Base-by-base conservation (phyloP, 2,329 filamentous ascomycete genomes). In the Dactylellina leptospora region DNA sequence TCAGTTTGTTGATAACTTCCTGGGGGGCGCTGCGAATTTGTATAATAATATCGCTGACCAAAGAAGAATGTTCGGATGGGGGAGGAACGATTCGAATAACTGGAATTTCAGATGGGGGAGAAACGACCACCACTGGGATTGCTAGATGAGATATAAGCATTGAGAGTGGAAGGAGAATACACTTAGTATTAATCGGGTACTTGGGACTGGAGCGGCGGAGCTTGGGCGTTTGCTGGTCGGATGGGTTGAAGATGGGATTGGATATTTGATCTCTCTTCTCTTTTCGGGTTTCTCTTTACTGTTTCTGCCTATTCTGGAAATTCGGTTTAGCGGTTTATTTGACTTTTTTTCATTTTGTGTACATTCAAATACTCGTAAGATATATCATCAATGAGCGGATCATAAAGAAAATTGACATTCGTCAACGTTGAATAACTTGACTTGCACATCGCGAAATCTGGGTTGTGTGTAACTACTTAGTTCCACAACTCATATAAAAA, bases 81-180 rank as follows among this genome's bases (percentile, higher is more conserved):
- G 54, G 4, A 51, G 70, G 27, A 54, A 20, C 11, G 16, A 60
- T 5, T 48, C 33, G 13, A 48, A 44, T 30, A 27, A 63, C 9
- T 71, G 66, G 66, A 62, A 62, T 33, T 51, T 71, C 36, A 48
- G 66, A 47, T 71, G 66, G 66, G 66, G 66, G 9, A 36, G 44
- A 16, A 53, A 50, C 36, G 50, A 71, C 16, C 13, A 40, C 36
- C 30, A 48, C 20, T 71, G 66, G 66, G 66, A 63, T 47, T 71
- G 50, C 33, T 63, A 36, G 40, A 33, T 27, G 36, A 5, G 13
- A 11, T 44, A 5, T 33, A 40, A 10, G 18, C 13, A n/a, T 1
- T 18, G 2, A 16, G n/a, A 53, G n/a, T 8, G 48, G 22, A 2
- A 20, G 9, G n/a, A 20, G 23, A 2, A 53, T 3, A n/a, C 9